Evolutionary conservation across 2,329 filamentous ascomycete genomes (phyloP), one percentile per base, ranked within the genome.

Genomic region (Elsinoe fawcettii): DNA sequence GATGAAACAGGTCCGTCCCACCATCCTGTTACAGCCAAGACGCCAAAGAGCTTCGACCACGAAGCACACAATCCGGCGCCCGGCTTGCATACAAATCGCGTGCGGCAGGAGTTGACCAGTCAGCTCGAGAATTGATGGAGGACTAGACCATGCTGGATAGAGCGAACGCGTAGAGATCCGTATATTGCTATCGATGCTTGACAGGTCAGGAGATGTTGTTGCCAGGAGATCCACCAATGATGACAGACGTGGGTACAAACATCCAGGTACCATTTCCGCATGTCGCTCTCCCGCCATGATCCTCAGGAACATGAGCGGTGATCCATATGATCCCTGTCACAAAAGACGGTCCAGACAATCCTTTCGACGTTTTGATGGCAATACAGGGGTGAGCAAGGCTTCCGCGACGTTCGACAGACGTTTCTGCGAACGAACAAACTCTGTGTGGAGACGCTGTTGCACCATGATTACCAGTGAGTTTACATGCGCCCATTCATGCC

Each of bases 1-100:
- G 49, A 39, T 53, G 49, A 53, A 53, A 53, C 49, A 53, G 6
- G 16, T 16, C 49, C 32, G 49, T 53, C 49, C 30, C 49, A 37
- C 49, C 49, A 23, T 18, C 32, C 18, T 11, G 49, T 53, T 53
- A 37, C 49, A 53, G 49, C 49, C 49, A 53, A 53, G 30, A 20
- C 49, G 49, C 49, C 49, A 53, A 32, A 23, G 30, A 53, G 49
- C 49, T 36, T 53, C 30, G 49, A 23, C 32, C 23, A 34, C 9
- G 25, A 22, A 51, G 46, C 46, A 51, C 46, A 51, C 25, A 51
- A 51, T 51, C 27, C 25, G 25, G 27, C 30, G 25, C 30, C 39
- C 20, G 14, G 32, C 46, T 51, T 18, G 14, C 12, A 34, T 51
- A 22, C 14, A 32, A 32, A 32, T 34, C 12, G 46, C 30, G 25